A percentile compares a stretch with the other conserved stretches of the same genome.
Conservation (phyloP, 2,329 filamentous ascomycete species). For the Zasmidium cellare region DNA sequence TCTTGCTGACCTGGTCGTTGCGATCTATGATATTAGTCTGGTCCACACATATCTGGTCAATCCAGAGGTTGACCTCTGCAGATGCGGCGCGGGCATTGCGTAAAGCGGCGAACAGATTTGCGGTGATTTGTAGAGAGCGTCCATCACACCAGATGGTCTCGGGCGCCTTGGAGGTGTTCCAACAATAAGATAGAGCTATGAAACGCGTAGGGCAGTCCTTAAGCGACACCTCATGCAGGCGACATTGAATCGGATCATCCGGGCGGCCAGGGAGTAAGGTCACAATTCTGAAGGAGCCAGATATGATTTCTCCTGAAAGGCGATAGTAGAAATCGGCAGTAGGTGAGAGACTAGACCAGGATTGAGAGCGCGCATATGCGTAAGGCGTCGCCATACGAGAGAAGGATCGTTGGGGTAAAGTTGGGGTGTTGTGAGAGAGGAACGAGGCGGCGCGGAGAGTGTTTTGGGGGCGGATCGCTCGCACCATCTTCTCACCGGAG, state of each 20-base stretch:
- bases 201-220: conserved; percentile 17
- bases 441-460: too few relatives aligned
- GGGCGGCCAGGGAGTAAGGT: conserved; percentile 15
- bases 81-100: conserved; percentile 19
- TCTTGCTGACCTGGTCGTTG: conserved; percentile 20
- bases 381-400: conserved; percentile 15
- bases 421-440: neutral
- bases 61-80: conserved; percentile 16
- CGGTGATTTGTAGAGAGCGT: conserved; percentile 13
- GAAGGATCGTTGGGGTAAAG: neutral
- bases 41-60: conserved; percentile 23
- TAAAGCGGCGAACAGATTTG: conserved; percentile 18
- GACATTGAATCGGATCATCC: conserved; percentile 16
- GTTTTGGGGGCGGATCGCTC: neutral
- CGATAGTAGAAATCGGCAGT: conserved; percentile 21
- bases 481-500: neutral
- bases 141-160: conserved; percentile 20
- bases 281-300: conserved; percentile 17
- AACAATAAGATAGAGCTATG: conserved; percentile 21
- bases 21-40: conserved; percentile 18
- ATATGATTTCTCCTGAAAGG: conserved; percentile 14
- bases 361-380: conserved; percentile 7
- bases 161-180: conserved; percentile 10
- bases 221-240: conserved; percentile 14
- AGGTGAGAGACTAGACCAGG: conserved; percentile 14